phyloP scores from a whole-genome alignment of 169 alveolate species.

The Theileria parva region DNA sequence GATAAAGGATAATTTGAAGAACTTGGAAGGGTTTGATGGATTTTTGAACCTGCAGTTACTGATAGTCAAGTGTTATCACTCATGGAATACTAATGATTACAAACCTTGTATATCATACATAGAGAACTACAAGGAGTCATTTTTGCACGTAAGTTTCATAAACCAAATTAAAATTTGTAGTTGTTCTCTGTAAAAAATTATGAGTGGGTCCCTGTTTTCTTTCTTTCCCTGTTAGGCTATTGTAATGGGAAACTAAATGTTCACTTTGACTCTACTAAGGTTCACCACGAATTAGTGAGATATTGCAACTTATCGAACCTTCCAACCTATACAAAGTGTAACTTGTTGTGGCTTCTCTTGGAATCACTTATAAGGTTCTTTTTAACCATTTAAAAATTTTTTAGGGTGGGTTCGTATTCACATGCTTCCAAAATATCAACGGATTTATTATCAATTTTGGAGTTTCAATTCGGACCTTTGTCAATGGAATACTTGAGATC shows the following conservation, averaged over 20 bases:
- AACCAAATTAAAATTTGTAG: background rate
- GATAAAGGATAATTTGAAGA: conserved; percentile 7
- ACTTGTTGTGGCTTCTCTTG: conserved; percentile 55
- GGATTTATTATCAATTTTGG: conserved; percentile 37
- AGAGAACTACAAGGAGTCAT: conserved; percentile 22
- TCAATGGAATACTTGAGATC: conserved; percentile 53
- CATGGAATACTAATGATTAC: conserved; percentile 47
- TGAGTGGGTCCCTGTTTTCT: conserved; percentile 59
- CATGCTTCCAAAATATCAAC: conserved; percentile 44
- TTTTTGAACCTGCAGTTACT: conserved; percentile 39
- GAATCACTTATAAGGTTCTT: conserved; percentile 45
- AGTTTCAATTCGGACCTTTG: conserved; percentile 42
- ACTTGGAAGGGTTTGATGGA: conserved; percentile 46
- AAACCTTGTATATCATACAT: conserved; percentile 18
- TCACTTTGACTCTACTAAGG: conserved; percentile 24
- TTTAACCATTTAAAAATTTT: background rate
- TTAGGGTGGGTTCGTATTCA: conserved; percentile 41
- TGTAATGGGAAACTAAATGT: conserved; percentile 30
- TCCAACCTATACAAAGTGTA: conserved; percentile 48
- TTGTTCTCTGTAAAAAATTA: conserved; percentile 21
- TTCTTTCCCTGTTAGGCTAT: conserved; percentile 38
- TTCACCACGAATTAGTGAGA: conserved; percentile 44
- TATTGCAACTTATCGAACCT: conserved; percentile 38
- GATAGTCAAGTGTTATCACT: conserved; percentile 9
- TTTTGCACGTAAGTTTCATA: conserved; percentile 21